Conservation (phyloP, 768 basidiomycete genomes). For the Trametes sanguinea region DNA sequence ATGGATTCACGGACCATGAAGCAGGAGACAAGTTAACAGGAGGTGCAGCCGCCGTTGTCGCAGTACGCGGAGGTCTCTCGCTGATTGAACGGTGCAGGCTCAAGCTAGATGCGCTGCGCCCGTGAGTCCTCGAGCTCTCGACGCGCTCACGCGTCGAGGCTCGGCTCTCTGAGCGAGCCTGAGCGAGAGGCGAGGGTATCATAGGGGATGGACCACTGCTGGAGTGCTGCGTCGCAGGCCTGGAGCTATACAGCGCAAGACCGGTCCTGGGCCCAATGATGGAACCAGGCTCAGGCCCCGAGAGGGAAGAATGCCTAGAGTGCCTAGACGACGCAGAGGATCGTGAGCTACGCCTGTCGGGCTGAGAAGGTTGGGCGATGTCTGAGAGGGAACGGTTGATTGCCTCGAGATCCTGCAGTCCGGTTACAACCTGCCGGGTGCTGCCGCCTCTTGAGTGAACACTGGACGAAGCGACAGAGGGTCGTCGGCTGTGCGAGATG, state of each 20-base stretch:
- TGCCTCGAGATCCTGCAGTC: slow-evolving; percentile 21
- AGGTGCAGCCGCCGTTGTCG: slow-evolving; percentile 3
- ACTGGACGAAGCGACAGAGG: slow-evolving; percentile 2
- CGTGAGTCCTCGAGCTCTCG: slow-evolving; percentile 13
- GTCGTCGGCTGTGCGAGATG: not conserved
- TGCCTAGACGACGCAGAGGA: slow-evolving; percentile 14
- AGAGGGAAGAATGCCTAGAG: slow-evolving; percentile 12
- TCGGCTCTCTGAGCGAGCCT: slow-evolving; percentile 6
- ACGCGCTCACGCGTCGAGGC: slow-evolving; percentile 10
- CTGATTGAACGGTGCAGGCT: slow-evolving; percentile 7
- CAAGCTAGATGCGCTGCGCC: not conserved
- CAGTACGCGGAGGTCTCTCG: slow-evolving; percentile 9
- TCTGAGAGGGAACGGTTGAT: slow-evolving; percentile 18
- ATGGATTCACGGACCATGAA: slow-evolving; percentile 2
- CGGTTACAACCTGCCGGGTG: slow-evolving; percentile 19
- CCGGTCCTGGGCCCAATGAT: slow-evolving; percentile 21
- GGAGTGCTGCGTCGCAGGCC: slow-evolving; percentile 6
- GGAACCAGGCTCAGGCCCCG: slow-evolving; percentile 1
- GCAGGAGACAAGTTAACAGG: not conserved
- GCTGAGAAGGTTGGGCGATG: not conserved
- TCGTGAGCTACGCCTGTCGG: slow-evolving; percentile 4
- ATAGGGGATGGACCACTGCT: not conserved
- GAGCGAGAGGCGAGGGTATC: not conserved
- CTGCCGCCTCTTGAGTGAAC: slow-evolving; percentile 5
- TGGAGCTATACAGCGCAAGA: slow-evolving; percentile 21